Evolutionary conservation across 208 protist genomes (phyloP).

Genomic region (Leishmania martiniquensis): DNA sequence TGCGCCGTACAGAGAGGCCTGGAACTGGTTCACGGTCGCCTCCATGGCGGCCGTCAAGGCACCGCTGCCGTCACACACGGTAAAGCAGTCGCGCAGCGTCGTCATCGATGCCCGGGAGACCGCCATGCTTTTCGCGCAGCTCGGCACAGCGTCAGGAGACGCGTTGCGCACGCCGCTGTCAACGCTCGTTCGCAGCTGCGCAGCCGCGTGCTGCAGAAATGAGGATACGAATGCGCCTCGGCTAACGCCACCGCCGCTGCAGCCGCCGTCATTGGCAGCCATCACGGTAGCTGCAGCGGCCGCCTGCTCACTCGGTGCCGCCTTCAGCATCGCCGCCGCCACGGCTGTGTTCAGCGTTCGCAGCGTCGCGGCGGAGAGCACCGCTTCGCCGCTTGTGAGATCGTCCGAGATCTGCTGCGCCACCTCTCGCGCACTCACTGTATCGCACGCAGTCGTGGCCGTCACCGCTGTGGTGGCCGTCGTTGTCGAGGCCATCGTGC

Average conservation of each 20-base stretch:
- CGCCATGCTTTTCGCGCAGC: too few relatives aligned
- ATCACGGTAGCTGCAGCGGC: slow-evolving; percentile 1
- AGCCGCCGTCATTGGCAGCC: too few relatives aligned
- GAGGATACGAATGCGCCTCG: too few relatives aligned
- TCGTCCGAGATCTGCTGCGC: slow-evolving; percentile 13
- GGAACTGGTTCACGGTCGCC: slow-evolving; percentile 30
- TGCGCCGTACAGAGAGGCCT: not conserved
- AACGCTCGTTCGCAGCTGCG: too few relatives aligned
- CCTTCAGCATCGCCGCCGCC: not conserved
- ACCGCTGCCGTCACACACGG: too few relatives aligned
- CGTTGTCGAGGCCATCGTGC: slow-evolving; percentile 18
- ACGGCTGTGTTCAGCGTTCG: slow-evolving; percentile 3
- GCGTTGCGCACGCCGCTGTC: too few relatives aligned
- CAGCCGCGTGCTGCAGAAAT: too few relatives aligned
- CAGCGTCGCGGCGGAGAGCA: not conserved
- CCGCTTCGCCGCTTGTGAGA: not conserved
- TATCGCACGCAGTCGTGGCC: slow-evolving; percentile 8
- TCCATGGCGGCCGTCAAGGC: slow-evolving; percentile 17
- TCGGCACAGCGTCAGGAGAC: too few relatives aligned
- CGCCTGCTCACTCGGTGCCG: too few relatives aligned
- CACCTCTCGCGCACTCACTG: slow-evolving; percentile 9
- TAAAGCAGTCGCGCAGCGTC: too few relatives aligned
- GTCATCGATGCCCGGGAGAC: too few relatives aligned
- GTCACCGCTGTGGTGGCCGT: slow-evolving; percentile 8
- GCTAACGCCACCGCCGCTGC: too few relatives aligned